phyloP scores from a whole-genome alignment of 306 rosid species.

The Chamaecrista fasciculata region DNA sequence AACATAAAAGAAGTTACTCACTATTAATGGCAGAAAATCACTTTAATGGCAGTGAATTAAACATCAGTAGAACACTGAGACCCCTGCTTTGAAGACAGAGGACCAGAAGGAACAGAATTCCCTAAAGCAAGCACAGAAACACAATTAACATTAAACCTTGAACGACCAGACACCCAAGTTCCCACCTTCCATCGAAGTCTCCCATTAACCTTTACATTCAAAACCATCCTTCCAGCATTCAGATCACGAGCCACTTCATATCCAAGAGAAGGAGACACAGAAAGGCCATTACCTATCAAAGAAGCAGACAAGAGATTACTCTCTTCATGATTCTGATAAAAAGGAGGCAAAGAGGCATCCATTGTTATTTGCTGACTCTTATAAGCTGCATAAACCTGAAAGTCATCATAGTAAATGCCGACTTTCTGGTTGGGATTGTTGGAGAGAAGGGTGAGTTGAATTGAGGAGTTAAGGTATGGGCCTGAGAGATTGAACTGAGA shows the following conservation, averaged over 20 bases:
- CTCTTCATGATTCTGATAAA: conserved; percentile 72
- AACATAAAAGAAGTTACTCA: conserved; percentile 4
- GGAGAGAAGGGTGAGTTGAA: conserved; percentile 72
- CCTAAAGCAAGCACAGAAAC: conserved; percentile 68
- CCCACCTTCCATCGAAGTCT: conserved; percentile 86
- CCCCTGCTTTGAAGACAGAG: conserved; percentile 55
- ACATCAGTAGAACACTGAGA: conserved; percentile 47
- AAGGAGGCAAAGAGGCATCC: conserved; percentile 63
- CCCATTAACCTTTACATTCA: conserved; percentile 64
- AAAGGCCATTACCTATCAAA: conserved; percentile 53
- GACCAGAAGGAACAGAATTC: conserved; percentile 43
- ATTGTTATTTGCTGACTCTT: conserved; percentile 76
- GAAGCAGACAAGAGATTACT: conserved; percentile 64
- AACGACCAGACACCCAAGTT: conserved; percentile 87
- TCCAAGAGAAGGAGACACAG: conserved; percentile 75
- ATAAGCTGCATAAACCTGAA: conserved; percentile 64
- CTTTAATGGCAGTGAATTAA: background rate
- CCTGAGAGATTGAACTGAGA: conserved; percentile 68
- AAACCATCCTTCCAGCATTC: conserved; percentile 52
- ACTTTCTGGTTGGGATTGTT: conserved; percentile 81
- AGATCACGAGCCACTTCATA: conserved; percentile 76
- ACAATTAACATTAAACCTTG: conserved; percentile 69
- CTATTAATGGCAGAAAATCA: background rate
- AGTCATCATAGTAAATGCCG: conserved; percentile 76
- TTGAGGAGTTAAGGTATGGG: conserved; percentile 69